Evolutionary conservation across 176 grass and related monocot species (phyloP).

Genomic region (Musa itinerans): DNA sequence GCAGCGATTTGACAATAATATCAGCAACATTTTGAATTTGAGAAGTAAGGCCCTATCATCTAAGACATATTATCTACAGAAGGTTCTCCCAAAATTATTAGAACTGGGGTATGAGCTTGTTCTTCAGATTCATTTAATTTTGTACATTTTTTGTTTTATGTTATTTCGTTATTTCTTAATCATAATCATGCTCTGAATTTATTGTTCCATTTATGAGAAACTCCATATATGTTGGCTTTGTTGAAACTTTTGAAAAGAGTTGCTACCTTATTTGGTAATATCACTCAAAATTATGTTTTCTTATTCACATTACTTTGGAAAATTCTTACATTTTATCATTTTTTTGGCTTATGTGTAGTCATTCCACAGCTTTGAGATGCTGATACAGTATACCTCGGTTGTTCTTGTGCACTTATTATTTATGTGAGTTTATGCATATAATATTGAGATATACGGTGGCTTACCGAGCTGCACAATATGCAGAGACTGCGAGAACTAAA

Average conservation of each 20-base stretch:
- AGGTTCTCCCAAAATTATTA: constrained; percentile 75
- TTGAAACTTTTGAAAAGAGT: neutral
- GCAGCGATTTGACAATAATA: constrained; percentile 56
- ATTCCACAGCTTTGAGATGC: too few species aligned
- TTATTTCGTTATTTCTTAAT: neutral
- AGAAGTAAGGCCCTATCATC: constrained; percentile 86
- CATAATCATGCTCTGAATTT: neutral
- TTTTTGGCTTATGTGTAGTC: too few species aligned
- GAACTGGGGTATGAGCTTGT: constrained; percentile 50
- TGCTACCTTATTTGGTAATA: neutral
- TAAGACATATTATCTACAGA: constrained; percentile 56
- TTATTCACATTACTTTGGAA: too few species aligned
- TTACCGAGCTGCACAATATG: too few species aligned
- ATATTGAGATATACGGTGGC: too few species aligned
- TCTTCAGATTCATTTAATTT: neutral
- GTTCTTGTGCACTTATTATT: too few species aligned
- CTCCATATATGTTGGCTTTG: neutral
- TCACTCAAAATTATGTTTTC: neutral
- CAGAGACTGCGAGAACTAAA: too few species aligned
- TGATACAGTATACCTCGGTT: too few species aligned
- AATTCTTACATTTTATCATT: too few species aligned
- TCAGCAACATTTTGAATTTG: constrained; percentile 86
- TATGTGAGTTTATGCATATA: too few species aligned
- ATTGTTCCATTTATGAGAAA: neutral
- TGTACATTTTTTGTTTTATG: neutral